A percentile compares a stretch with the other conserved stretches of the same genome.
These are phyloP conservation scores for Plasmodiophora brassicae DNA, from an alignment of 208 protist genomes.

Conservation along the genomic window DNA sequence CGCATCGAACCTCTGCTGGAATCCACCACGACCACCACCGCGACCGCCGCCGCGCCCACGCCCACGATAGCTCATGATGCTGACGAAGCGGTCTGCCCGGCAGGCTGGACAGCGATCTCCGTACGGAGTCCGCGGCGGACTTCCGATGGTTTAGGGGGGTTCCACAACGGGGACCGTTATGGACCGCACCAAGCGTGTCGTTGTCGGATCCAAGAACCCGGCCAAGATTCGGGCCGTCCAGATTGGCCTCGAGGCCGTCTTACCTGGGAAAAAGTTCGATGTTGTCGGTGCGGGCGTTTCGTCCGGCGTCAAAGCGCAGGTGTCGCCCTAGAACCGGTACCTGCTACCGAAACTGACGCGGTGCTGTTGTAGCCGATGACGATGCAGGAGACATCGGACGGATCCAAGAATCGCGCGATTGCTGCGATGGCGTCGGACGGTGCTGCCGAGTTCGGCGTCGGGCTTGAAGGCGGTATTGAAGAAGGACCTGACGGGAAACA, in stretches of 20 bases:
- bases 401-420: not conserved
- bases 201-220: not conserved
- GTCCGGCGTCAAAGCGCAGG: not conserved
- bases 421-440: not conserved
- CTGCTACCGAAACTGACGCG: not conserved
- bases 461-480: not conserved
- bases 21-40: constrained; percentile 50
- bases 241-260: not conserved
- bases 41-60: constrained; percentile 39
- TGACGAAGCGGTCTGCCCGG: not conserved
- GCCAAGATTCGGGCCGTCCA: not conserved
- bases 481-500: not conserved
- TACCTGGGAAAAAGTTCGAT: not conserved
- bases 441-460: not conserved
- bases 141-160: too few relatives aligned
- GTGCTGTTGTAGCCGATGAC: not conserved
- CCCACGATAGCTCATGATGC: constrained; percentile 23
- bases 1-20: constrained; percentile 37
- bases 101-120: not conserved
- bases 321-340: not conserved
- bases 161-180: too few relatives aligned
- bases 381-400: not conserved
- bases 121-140: constrained; percentile 4
- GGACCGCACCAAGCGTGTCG: too few relatives aligned
- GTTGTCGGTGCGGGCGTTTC: not conserved